phyloP scores from a whole-genome alignment of 1,284 basidiomycete genomes.

The Trichosporon sp. region DNA sequence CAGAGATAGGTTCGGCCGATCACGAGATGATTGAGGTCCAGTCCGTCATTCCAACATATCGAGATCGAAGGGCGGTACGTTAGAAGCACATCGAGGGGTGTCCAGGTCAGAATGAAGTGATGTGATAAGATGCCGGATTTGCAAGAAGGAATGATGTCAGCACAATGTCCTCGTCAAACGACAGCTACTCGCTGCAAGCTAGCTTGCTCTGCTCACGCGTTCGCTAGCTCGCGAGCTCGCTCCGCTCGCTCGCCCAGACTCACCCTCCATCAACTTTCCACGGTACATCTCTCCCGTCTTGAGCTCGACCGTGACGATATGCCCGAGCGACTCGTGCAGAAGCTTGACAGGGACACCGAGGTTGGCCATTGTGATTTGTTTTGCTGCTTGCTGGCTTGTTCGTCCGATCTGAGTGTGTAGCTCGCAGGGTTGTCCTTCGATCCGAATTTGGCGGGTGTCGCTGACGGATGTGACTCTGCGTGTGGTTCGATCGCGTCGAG shows the following conservation, averaged over 20 bases:
- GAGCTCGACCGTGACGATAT: constrained; percentile 94
- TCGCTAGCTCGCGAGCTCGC: neutral
- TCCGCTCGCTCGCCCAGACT: constrained; percentile 9
- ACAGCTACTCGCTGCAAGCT: no score
- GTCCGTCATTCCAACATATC: no score
- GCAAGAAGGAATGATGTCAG: neutral
- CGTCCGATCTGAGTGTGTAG: neutral
- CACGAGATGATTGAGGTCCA: no score
- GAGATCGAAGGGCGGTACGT: no score
- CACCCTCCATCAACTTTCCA: constrained; percentile 93
- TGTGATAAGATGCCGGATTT: neutral
- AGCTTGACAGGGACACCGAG: constrained; percentile 89
- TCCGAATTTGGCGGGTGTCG: neutral
- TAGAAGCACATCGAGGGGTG: no score
- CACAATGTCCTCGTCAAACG: neutral
- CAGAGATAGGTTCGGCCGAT: no score
- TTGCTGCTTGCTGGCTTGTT: no score
- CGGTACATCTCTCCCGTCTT: constrained; percentile 92
- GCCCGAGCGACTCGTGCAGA: constrained; percentile 87
- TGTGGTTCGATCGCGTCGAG: neutral
- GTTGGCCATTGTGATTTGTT: constrained; percentile 52
- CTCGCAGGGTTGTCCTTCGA: no score
- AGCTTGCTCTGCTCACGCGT: no score
- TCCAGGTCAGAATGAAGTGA: constrained; percentile 8
- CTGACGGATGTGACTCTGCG: neutral